A percentile compares a stretch with the other conserved stretches of the same genome.
Conservation (phyloP, 2,329 filamentous ascomycete genomes). For the Colletotrichum graminicola region DNA sequence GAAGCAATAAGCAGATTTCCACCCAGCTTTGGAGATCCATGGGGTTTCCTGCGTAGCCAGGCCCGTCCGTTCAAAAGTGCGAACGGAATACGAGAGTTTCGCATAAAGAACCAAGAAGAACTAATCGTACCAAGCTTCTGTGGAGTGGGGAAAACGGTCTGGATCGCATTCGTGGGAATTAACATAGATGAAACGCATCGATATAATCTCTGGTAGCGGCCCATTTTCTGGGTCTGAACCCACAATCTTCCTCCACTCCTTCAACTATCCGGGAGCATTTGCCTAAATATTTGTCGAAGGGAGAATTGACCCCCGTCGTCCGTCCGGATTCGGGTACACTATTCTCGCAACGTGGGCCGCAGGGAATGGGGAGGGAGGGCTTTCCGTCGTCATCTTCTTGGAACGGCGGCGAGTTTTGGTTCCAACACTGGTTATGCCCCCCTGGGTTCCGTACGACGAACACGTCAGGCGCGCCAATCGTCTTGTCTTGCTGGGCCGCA, state of each 20-base stretch:
- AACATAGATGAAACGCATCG: constrained; percentile 2
- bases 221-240: not conserved
- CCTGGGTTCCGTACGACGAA: not conserved
- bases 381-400: not conserved
- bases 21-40: too few species aligned
- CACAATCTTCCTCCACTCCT: too few species aligned
- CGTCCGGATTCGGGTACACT: not conserved
- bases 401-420: not conserved
- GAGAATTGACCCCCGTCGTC: not conserved
- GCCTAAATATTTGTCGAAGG: constrained; percentile 1
- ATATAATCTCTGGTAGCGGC: constrained; percentile 8
- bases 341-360: too few species aligned
- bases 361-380: too few species aligned
- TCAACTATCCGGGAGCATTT: not conserved
- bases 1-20: not conserved
- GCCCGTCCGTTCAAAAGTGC: not conserved
- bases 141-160: not conserved
- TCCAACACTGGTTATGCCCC: not conserved
- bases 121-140: not conserved
- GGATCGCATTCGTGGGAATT: constrained; percentile 24
- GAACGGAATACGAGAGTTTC: not conserved
- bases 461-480: constrained; percentile 3
- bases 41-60: too few species aligned
- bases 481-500: not conserved
- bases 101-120: not conserved